These are phyloP conservation scores for Gymnopilus dilepis DNA, from an alignment of 768 basidiomycete genomes.

Conservation along the genomic window DNA sequence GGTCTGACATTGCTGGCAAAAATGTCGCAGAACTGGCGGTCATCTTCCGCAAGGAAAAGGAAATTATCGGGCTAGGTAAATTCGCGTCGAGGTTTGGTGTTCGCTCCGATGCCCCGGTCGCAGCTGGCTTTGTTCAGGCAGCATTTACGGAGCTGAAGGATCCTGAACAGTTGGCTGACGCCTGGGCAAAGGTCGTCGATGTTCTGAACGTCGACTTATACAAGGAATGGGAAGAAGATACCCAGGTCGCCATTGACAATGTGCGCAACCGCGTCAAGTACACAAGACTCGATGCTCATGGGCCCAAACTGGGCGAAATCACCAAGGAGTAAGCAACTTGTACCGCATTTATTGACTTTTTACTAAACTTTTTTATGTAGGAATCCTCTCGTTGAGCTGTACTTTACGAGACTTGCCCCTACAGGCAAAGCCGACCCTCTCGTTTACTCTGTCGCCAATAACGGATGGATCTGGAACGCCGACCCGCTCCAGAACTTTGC, in stretches of 20 bases:
- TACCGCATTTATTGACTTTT: background rate
- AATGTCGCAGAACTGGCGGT: conserved; percentile 68
- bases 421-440: conserved; percentile 47
- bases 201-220: conserved; percentile 91
- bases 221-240: conserved; percentile 84
- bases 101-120: conserved; percentile 61
- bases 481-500: conserved; percentile 96
- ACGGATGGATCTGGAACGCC: conserved; percentile 99
- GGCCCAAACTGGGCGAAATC: conserved; percentile 85
- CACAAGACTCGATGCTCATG: conserved; percentile 78
- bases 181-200: conserved; percentile 82
- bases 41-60: conserved; percentile 56
- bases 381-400: conserved; percentile 84
- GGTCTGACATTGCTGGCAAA: conserved; percentile 62
- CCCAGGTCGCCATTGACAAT: conserved; percentile 70
- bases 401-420: conserved; percentile 84
- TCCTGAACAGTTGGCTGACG: conserved; percentile 60
- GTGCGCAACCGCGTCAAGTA: conserved; percentile 82
- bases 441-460: conserved; percentile 89
- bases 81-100: conserved; percentile 73
- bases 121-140: conserved; percentile 78
- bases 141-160: conserved; percentile 59
- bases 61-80: conserved; percentile 63
- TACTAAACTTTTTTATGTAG: conserved; percentile 41
- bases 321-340: conserved; percentile 62